Evolutionary conservation across 148 eudicot species (phyloP).

Genomic region (Euryodendron excelsum): DNA sequence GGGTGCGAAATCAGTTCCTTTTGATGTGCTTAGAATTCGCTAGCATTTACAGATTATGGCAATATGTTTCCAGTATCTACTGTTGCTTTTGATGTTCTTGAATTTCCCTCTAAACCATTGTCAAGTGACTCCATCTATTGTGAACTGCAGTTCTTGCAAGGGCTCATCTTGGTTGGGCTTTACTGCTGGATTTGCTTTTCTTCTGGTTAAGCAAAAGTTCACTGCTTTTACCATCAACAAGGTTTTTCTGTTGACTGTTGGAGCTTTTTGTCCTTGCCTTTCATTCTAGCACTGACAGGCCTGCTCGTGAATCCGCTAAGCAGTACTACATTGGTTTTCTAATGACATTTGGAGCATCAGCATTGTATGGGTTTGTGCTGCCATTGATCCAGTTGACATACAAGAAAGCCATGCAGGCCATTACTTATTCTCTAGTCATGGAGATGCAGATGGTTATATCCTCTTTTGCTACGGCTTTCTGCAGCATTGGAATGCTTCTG

Average conservation of each 20-base stretch:
- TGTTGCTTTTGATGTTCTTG: no score
- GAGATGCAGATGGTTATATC: constrained; percentile 11
- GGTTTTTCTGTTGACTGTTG: constrained; percentile 3
- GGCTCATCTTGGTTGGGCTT: background rate
- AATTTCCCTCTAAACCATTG: no score
- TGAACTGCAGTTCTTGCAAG: no score
- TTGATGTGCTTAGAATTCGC: no score
- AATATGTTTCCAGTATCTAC: no score
- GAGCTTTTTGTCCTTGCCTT: constrained; percentile 2
- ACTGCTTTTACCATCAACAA: background rate
- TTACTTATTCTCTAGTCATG: constrained; percentile 8
- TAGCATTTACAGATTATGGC: no score
- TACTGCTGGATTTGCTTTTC: constrained; percentile 12
- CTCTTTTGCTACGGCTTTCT: constrained; percentile 4
- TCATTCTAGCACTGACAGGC: constrained; percentile 1
- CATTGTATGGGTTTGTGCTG: constrained; percentile 9
- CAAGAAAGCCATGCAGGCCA: constrained; percentile 1
- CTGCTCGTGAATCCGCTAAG: background rate
- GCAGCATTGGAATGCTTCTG: constrained; percentile 1
- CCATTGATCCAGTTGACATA: background rate
- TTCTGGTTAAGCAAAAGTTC: constrained; percentile 11
- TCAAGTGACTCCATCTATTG: no score
- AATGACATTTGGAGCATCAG: constrained; percentile 7
- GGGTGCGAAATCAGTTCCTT: no score
- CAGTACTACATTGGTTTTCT: constrained; percentile 8